A percentile compares a stretch with the other conserved stretches of the same genome.
Conservation (phyloP, 2,329 filamentous ascomycete genomes). For the Colletotrichum australisinense region DNA sequence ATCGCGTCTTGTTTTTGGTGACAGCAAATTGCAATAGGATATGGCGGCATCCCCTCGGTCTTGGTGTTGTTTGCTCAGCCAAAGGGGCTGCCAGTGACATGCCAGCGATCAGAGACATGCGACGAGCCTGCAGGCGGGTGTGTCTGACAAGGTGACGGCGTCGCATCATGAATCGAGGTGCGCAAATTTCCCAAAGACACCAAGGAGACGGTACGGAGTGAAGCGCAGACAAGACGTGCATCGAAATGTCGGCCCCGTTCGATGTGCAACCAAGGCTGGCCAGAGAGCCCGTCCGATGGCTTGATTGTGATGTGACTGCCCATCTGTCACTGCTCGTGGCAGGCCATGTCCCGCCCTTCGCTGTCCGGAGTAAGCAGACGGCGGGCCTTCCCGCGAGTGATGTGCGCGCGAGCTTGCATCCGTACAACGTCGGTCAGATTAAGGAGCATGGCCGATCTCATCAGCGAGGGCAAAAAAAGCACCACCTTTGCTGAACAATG, state of each 20-base stretch:
- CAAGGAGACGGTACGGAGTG: conserved; percentile 6
- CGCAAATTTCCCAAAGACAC: background rate
- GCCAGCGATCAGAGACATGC: conserved; percentile 15
- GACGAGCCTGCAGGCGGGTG: conserved; percentile 2
- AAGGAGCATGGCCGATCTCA: background rate
- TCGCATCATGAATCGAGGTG: background rate
- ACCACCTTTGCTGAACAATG: background rate
- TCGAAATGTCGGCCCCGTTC: background rate
- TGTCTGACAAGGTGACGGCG: conserved; percentile 9
- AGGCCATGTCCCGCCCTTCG: conserved; percentile 10
- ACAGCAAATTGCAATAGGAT: background rate
- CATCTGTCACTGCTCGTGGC: background rate
- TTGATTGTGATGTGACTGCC: conserved; percentile 16
- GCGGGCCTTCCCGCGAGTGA: conserved; percentile 26
- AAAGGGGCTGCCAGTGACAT: background rate
- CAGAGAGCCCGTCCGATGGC: background rate
- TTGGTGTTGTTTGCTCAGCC: background rate
- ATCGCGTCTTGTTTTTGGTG: background rate
- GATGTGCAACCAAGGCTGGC: conserved; percentile 2
- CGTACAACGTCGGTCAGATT: conserved; percentile 13
- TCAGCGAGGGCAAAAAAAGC: background rate
- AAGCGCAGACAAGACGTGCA: conserved; percentile 13
- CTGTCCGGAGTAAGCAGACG: conserved; percentile 19
- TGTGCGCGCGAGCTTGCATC: conserved; percentile 9
- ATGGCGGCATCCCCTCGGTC: background rate